phyloP scores from a whole-genome alignment of 495 filamentous ascomycete genomes.

The Cladorrhinum samala region DNA sequence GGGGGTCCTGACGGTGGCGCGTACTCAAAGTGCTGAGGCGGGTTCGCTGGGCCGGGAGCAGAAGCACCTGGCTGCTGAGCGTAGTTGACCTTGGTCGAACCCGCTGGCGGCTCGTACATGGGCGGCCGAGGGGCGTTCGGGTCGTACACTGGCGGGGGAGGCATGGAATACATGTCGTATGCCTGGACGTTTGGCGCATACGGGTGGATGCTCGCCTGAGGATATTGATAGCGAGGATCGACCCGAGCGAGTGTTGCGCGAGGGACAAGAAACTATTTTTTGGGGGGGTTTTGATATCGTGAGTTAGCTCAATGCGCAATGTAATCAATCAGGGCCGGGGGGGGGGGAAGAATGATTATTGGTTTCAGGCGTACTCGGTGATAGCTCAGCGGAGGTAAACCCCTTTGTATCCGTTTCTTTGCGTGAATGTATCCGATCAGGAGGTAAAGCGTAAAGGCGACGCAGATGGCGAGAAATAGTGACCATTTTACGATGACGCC shows the following conservation, averaged over 20 bases:
- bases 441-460: slow-evolving; percentile 48
- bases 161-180: slow-evolving; percentile 54
- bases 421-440: slow-evolving; percentile 62
- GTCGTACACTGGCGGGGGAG: slow-evolving; percentile 50
- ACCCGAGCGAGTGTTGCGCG: slow-evolving; percentile 47
- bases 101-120: slow-evolving; percentile 48
- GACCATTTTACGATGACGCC: slow-evolving; percentile 63
- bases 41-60: slow-evolving; percentile 16
- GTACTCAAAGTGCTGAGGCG: slow-evolving; percentile 22
- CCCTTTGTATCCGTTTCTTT: slow-evolving; percentile 54
- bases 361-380: slow-evolving; percentile 59
- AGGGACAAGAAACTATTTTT: slow-evolving; percentile 56
- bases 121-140: slow-evolving; percentile 45
- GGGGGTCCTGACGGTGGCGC: slow-evolving; percentile 43
- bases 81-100: slow-evolving; percentile 53
- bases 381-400: slow-evolving; percentile 56
- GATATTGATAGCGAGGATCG: slow-evolving; percentile 46
- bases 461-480: slow-evolving; percentile 51
- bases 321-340: too few relatives aligned
- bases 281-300: neutral
- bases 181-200: slow-evolving; percentile 27
- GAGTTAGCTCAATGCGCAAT: neutral
- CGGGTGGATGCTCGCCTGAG: slow-evolving; percentile 18
- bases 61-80: slow-evolving; percentile 36
- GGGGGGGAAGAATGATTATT: too few relatives aligned